Base-by-base conservation (phyloP, 768 basidiomycete species). In the Ramaria sp. region DNA sequence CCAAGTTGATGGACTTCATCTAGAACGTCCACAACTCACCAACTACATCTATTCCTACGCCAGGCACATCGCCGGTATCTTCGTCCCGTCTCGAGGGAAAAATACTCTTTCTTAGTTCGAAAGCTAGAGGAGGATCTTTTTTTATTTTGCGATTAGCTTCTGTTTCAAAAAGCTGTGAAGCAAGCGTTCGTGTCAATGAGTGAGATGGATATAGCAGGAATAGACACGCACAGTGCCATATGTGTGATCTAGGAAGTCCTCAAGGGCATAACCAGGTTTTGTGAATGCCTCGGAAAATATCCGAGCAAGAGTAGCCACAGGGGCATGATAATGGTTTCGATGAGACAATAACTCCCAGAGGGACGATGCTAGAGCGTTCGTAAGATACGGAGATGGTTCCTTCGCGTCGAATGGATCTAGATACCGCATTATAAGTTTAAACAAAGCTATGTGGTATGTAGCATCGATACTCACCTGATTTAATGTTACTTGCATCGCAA, bases 231-330 rank as follows among this genome's bases (percentile, higher is more conserved):
- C 89, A 60, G 89, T 90, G 37, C 74, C 77, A 62, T 90, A 92
- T 2, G 88, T 87, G 64, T 98, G 95, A 66, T 98, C 96, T 64
- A 97, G 67, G 67, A 98, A 99, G 65, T 98, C 95, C 60, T 98
- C 95, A 80, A 96, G 79, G 13, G 80, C 72, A 67, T 93, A 97
- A 34, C 74, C 75, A 16, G 85, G 89, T 64, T 95, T 97, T 12
- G 91, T 97, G 69, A 99, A 96, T 4, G 87, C 84, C 64, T 94
- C 92, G 12, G 76, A 75, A 61, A 96, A 89, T 52, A 99, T 83
- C 63, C 84, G 84, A 27, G 81, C 82, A 44, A 98, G 67, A 0
- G 89, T 89, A n/a, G 88, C 81, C n/a, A 95, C 85, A 0, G 82
- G 78, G 1, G 87, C 71, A 57, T 93, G 83, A 64, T 97, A 97